Percentiles rank a stretch among this genome's conserved stretches.
Evolutionary conservation across 257 asterid species (phyloP).

Genomic region (Primulina eburnea): DNA sequence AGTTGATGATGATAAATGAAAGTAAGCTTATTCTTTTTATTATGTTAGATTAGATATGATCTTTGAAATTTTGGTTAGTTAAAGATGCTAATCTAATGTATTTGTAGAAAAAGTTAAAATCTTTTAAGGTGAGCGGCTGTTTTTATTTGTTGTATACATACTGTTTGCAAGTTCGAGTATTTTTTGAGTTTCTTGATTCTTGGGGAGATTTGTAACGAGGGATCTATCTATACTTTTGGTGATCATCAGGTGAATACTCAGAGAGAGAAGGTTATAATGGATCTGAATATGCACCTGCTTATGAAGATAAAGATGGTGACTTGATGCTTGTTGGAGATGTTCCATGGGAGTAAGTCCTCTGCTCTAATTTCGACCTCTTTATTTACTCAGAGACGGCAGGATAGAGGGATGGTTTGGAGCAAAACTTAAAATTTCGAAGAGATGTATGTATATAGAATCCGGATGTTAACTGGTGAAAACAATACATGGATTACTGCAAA

Average conservation of each 20-base stretch:
- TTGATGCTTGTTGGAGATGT: constrained; percentile 76
- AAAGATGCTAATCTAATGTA: neutral
- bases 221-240: neutral
- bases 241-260: constrained; percentile 36
- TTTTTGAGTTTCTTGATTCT: neutral
- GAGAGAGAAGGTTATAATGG: constrained; percentile 66
- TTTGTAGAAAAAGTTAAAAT: neutral
- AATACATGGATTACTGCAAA: too few relatives aligned
- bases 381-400: neutral
- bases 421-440: too few relatives aligned
- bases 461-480: neutral
- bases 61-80: neutral
- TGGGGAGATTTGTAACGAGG: neutral
- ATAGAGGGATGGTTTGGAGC: neutral
- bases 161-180: neutral
- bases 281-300: constrained; percentile 58
- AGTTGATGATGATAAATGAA: too few relatives aligned
- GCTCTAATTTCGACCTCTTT: neutral
- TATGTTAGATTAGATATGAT: neutral
- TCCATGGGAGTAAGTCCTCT: constrained; percentile 57
- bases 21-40: neutral
- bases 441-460: too few relatives aligned
- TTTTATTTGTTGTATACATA: neutral
- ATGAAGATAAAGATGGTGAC: constrained; percentile 76
- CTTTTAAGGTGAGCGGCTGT: neutral